Percentiles rank a stretch among this genome's conserved stretches.
Conservation (phyloP, 2,329 filamentous ascomycete genomes). For the Biscogniauxia mediterranea region DNA sequence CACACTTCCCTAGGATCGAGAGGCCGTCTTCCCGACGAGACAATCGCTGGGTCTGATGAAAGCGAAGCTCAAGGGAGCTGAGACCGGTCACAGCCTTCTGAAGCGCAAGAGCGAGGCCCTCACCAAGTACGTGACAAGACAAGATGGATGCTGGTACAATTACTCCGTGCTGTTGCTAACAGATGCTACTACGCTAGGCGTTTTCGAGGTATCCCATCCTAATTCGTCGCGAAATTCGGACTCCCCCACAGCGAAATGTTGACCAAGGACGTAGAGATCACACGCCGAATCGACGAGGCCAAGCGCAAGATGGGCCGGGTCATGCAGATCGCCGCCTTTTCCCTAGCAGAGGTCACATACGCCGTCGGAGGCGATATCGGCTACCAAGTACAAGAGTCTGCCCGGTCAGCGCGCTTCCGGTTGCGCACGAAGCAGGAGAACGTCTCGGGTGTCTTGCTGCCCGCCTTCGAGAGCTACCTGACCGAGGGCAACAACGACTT, state of each 20-base stretch:
- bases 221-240: neutral
- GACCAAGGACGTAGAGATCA: slow-evolving; percentile 67
- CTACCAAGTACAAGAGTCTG: slow-evolving; percentile 96
- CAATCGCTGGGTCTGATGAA: slow-evolving; percentile 98
- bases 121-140: slow-evolving; percentile 69
- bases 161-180: slow-evolving; percentile 10
- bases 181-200: slow-evolving; percentile 53
- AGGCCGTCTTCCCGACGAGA: slow-evolving; percentile 95
- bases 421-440: slow-evolving; percentile 97
- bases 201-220: slow-evolving; percentile 71
- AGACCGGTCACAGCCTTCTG: slow-evolving; percentile 87
- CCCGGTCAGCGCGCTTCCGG: slow-evolving; percentile 87
- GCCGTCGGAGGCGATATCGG: slow-evolving; percentile 93
- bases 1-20: slow-evolving; percentile 65
- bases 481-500: slow-evolving; percentile 94
- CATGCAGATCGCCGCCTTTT: slow-evolving; percentile 99
- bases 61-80: slow-evolving; percentile 90
- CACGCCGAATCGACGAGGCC: slow-evolving; percentile 93
- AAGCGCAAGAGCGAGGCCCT: slow-evolving; percentile 98
- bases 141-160: neutral
- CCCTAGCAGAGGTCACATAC: slow-evolving; percentile 94
- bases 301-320: slow-evolving; percentile 99
- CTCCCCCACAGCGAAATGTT: slow-evolving; percentile 3
- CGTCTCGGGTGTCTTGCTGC: slow-evolving; percentile 92
- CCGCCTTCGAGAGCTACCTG: slow-evolving; percentile 87